Evolutionary conservation across 1,139 yeast species (phyloP).

Genomic region (Taphrina deformans): DNA sequence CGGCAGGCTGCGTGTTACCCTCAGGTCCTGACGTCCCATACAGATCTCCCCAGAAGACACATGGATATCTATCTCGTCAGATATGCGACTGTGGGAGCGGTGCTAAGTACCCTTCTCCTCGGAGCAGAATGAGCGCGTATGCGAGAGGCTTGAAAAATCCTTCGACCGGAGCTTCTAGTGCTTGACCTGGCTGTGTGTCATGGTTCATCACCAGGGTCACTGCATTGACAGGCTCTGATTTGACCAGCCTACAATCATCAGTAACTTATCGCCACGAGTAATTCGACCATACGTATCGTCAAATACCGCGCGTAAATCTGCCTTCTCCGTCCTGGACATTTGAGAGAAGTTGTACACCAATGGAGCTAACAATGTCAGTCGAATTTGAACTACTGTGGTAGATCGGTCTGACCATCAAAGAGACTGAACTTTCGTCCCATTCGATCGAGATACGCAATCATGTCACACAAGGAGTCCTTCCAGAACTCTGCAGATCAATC

Average conservation of each 20-base stretch:
- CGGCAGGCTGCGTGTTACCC: conserved; percentile 34
- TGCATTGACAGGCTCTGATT: conserved; percentile 37
- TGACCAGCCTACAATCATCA: conserved; percentile 34
- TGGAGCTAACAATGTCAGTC: conserved; percentile 33
- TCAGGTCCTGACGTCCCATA: conserved; percentile 38
- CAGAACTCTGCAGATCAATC: conserved; percentile 19
- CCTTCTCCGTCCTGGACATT: conserved; percentile 36
- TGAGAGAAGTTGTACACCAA: conserved; percentile 38
- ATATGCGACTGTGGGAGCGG: background rate
- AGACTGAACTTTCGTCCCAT: conserved; percentile 37
- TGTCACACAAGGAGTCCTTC: conserved; percentile 38
- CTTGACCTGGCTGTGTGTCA: conserved; percentile 40
- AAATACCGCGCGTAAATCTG: conserved; percentile 37
- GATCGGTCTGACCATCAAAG: conserved; percentile 32
- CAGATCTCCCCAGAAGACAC: conserved; percentile 40
- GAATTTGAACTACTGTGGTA: background rate
- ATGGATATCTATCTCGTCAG: conserved; percentile 34
- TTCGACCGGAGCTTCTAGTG: conserved; percentile 39
- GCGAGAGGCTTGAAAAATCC: conserved; percentile 40
- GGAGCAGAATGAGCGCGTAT: conserved; percentile 39
- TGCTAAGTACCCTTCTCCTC: conserved; percentile 36
- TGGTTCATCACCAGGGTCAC: conserved; percentile 40
- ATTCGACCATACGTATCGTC: conserved; percentile 37
- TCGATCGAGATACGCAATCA: conserved; percentile 38
- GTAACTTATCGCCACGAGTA: background rate